Conservation (phyloP, 441 rosid genomes). For the Gossypium laxum region DNA sequence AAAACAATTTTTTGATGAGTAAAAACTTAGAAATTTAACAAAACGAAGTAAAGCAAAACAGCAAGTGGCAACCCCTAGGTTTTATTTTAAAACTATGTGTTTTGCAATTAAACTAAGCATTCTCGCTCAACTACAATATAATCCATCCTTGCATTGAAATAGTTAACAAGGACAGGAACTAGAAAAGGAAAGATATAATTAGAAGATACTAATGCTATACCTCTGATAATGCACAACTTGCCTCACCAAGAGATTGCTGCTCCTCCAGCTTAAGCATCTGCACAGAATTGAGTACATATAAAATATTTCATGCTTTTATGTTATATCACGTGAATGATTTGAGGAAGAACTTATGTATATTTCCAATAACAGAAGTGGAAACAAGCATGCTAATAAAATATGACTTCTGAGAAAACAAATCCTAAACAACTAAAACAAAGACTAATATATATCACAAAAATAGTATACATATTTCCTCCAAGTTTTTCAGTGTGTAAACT, state of each 20-base stretch:
- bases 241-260: slow-evolving; percentile 88
- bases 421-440: background rate
- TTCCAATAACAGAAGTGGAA: background rate
- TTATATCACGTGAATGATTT: slow-evolving; percentile 5
- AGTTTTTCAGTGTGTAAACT: background rate
- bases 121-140: background rate
- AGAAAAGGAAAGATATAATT: background rate
- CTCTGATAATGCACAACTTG: slow-evolving; percentile 68
- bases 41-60: background rate
- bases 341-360: background rate
- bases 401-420: background rate
- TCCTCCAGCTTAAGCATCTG: slow-evolving; percentile 87
- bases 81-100: background rate
- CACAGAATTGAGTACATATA: slow-evolving; percentile 16
- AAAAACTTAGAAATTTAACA: background rate
- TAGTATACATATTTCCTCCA: background rate
- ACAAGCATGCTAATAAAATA: background rate
- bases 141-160: background rate
- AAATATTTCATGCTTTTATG: slow-evolving; percentile 9
- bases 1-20: slow-evolving; percentile 13
- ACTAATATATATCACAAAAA: background rate
- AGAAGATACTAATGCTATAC: slow-evolving; percentile 25
- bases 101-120: background rate
- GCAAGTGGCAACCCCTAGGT: background rate
- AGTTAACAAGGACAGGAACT: background rate